Conservation (phyloP, 1,284 basidiomycete genomes). For the Sanguinoderma infundibulare region DNA sequence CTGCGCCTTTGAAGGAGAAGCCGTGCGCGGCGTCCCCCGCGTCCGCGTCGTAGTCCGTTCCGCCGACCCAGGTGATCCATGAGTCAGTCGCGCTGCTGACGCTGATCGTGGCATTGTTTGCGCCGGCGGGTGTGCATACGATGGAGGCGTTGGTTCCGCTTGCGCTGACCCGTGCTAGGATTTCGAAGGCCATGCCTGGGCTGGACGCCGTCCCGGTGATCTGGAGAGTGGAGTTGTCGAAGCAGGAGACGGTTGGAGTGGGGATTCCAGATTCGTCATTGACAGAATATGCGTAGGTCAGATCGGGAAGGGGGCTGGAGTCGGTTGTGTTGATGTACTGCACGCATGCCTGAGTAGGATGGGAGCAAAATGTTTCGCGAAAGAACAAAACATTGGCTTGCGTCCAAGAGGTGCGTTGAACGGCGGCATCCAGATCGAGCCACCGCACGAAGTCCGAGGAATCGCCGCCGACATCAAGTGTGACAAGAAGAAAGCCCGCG, state of each 20-base stretch:
- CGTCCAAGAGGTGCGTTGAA: conserved; percentile 63
- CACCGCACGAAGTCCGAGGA: conserved; percentile 62
- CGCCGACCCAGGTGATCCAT: conserved; percentile 73
- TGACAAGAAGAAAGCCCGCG: conserved; percentile 65
- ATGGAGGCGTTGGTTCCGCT: conserved; percentile 21
- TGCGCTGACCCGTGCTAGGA: conserved; percentile 55
- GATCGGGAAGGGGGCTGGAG: conserved; percentile 36
- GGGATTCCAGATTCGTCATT: conserved; percentile 52
- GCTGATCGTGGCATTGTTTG: conserved; percentile 58
- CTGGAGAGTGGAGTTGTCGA: conserved; percentile 56
- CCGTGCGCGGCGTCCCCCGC: conserved; percentile 57
- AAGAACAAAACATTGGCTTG: conserved; percentile 48
- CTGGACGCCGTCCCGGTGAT: conserved; percentile 55
- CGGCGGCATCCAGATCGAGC: conserved; percentile 68
- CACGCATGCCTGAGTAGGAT: conserved; percentile 62
- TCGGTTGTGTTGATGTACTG: conserved; percentile 53
- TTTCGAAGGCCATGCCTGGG: conserved; percentile 73
- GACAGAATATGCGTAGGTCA: conserved; percentile 59
- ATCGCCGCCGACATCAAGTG: conserved; percentile 45
- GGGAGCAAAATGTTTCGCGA: conserved; percentile 71
- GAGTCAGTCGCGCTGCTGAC: conserved; percentile 51
- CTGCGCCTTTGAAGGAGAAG: conserved; percentile 66
- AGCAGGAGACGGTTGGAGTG: conserved; percentile 62
- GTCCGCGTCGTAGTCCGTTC: conserved; percentile 66
- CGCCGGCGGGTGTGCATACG: conserved; percentile 38